phyloP scores from a whole-genome alignment of 1,284 basidiomycete species.

The Peniophora sp. region DNA sequence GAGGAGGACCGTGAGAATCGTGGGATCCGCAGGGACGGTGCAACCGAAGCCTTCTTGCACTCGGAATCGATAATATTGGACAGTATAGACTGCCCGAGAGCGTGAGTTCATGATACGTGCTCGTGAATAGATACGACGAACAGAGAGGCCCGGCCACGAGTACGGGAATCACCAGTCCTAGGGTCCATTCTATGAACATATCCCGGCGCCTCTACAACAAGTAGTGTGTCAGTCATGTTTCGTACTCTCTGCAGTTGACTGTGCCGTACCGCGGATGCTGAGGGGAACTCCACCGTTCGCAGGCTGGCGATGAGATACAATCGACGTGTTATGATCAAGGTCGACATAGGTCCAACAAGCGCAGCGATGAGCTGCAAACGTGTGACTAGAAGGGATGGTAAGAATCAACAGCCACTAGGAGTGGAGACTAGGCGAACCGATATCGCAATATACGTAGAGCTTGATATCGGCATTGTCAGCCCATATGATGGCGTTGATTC shows the following conservation, averaged over 20 bases:
- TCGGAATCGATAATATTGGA: not conserved
- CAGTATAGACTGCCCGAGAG: not conserved
- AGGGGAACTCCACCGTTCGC: not conserved
- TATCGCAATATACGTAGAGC: not conserved
- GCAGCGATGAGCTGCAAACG: too few relatives aligned
- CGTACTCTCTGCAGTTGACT: not conserved
- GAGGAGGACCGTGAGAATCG: not conserved
- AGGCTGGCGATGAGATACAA: not conserved
- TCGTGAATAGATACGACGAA: not conserved
- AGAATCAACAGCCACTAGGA: not conserved
- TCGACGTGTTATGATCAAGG: not conserved
- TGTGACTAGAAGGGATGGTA: too few relatives aligned
- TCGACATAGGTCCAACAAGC: not conserved
- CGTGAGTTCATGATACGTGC: not conserved
- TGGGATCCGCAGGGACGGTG: not conserved
- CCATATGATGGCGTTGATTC: not conserved
- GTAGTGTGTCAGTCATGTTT: not conserved
- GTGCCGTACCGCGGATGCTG: not conserved
- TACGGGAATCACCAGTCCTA: too few relatives aligned
- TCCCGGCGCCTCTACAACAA: not conserved
- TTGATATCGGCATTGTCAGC: not conserved
- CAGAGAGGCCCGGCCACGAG: too few relatives aligned
- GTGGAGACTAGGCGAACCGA: not conserved
- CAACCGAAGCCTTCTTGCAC: not conserved
- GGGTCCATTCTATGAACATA: too few relatives aligned